Percentiles rank a stretch among this genome's conserved stretches.
Evolutionary conservation across 1,139 yeast species (phyloP).

Genomic region (Protomyces inundatus): DNA sequence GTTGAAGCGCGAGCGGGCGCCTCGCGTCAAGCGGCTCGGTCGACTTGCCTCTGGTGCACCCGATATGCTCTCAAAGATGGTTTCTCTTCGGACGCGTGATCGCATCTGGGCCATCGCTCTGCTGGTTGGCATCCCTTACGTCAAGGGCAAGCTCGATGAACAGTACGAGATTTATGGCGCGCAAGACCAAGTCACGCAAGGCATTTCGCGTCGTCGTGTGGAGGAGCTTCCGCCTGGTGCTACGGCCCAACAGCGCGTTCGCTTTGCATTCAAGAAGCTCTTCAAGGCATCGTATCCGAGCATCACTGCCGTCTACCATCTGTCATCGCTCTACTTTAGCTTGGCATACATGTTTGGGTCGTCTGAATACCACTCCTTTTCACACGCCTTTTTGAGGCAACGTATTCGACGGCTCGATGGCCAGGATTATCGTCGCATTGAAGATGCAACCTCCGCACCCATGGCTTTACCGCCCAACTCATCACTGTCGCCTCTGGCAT

Average conservation of each 20-base stretch:
- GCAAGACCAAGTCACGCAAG: constrained; percentile 30
- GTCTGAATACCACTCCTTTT: constrained; percentile 57
- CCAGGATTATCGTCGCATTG: constrained; percentile 47
- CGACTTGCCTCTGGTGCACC: constrained; percentile 41
- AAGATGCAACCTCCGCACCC: neutral
- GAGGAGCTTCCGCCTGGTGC: constrained; percentile 35
- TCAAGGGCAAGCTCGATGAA: constrained; percentile 62
- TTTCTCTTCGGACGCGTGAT: constrained; percentile 55
- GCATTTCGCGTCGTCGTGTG: constrained; percentile 25
- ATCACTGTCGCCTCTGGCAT: constrained; percentile 19
- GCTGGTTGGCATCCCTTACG: constrained; percentile 56
- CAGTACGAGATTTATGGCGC: constrained; percentile 59
- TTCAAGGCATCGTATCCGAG: constrained; percentile 62
- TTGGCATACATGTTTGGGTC: constrained; percentile 64
- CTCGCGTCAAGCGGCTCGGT: constrained; percentile 33
- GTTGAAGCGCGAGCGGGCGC: constrained; percentile 53
- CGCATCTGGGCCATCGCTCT: constrained; percentile 56
- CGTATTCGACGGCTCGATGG: constrained; percentile 65
- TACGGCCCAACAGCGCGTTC: constrained; percentile 33
- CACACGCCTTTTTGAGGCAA: constrained; percentile 59
- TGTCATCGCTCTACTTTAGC: constrained; percentile 56
- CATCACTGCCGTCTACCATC: constrained; percentile 47
- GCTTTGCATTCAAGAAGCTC: constrained; percentile 41
- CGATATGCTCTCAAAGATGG: constrained; percentile 50
- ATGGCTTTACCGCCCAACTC: constrained; percentile 20